Percentiles rank a stretch among this genome's conserved stretches.
Evolutionary conservation across 768 basidiomycete genomes (phyloP).

Genomic region (Panaeolus papilionaceus): DNA sequence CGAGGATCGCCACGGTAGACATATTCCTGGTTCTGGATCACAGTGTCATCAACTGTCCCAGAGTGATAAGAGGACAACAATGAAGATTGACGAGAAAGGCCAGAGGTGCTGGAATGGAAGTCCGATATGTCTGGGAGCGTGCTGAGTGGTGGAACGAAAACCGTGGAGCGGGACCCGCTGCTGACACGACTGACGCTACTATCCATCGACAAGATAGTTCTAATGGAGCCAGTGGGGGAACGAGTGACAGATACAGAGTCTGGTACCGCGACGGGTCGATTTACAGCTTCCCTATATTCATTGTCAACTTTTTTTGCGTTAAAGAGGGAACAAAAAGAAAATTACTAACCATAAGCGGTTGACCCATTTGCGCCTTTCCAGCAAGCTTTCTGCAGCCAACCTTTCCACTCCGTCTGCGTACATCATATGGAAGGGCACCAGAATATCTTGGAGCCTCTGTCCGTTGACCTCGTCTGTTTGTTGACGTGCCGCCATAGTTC

Average conservation of each 20-base stretch:
- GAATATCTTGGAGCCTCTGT: slow-evolving; percentile 65
- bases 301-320: slow-evolving; percentile 14
- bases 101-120: slow-evolving; percentile 42
- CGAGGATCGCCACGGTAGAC: slow-evolving; percentile 77
- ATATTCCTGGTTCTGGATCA: slow-evolving; percentile 68
- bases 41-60: slow-evolving; percentile 77
- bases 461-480: slow-evolving; percentile 58
- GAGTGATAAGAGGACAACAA: slow-evolving; percentile 63
- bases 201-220: slow-evolving; percentile 69
- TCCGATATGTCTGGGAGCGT: slow-evolving; percentile 77
- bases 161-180: slow-evolving; percentile 71
- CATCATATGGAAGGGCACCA: slow-evolving; percentile 91
- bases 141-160: slow-evolving; percentile 79
- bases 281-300: slow-evolving; percentile 73
- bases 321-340: slow-evolving; percentile 19
- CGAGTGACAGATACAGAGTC: slow-evolving; percentile 56
- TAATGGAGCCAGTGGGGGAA: slow-evolving; percentile 64
- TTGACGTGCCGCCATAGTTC: slow-evolving; percentile 77
- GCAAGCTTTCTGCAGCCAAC: slow-evolving; percentile 85
- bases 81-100: slow-evolving; percentile 48
- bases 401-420: slow-evolving; percentile 92
- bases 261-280: slow-evolving; percentile 55
- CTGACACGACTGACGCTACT: slow-evolving; percentile 49
- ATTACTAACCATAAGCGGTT: slow-evolving; percentile 81
- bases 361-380: slow-evolving; percentile 91